These are phyloP conservation scores for Vaccinium corymbosum DNA, from an alignment of 148 eudicot species.

Conservation along the genomic window DNA sequence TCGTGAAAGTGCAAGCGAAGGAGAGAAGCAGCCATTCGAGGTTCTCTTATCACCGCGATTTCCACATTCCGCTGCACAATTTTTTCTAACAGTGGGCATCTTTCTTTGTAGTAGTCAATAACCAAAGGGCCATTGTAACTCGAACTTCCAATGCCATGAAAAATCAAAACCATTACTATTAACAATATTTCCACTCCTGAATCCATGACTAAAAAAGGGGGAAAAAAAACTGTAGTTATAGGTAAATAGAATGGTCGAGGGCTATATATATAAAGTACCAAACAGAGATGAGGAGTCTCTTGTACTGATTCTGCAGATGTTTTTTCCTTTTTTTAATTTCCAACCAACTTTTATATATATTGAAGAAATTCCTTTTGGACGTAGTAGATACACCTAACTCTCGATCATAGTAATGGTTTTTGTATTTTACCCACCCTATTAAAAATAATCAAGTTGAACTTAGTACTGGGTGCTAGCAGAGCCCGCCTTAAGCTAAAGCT, in stretches of 20 bases:
- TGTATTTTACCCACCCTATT: background rate
- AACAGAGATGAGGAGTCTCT: background rate
- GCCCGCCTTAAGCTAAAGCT: too few species aligned
- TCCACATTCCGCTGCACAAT: constrained; percentile 45
- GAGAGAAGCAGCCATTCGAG: constrained; percentile 59
- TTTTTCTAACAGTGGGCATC: constrained; percentile 49
- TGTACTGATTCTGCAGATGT: constrained; percentile 15
- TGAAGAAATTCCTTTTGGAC: constrained; percentile 2
- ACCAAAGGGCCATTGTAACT: constrained; percentile 23
- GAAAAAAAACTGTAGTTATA: background rate
- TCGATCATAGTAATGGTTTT: background rate
- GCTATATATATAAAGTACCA: background rate
- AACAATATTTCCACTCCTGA: background rate
- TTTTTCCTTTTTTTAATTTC: constrained; percentile 7
- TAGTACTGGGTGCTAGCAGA: too few species aligned
- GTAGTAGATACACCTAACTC: constrained; percentile 31
- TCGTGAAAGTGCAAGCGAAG: constrained; percentile 71
- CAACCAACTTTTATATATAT: constrained; percentile 16
- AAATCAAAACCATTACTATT: constrained; percentile 18
- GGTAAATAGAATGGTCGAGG: background rate
- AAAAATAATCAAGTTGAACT: background rate
- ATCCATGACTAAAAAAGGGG: constrained; percentile 4
- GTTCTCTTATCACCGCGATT: constrained; percentile 48
- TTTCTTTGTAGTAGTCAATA: constrained; percentile 43
- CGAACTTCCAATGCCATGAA: constrained; percentile 18